Evolutionary conservation across 1,284 basidiomycete species (phyloP).

Genomic region (Moesziomyces parantarcticus): DNA sequence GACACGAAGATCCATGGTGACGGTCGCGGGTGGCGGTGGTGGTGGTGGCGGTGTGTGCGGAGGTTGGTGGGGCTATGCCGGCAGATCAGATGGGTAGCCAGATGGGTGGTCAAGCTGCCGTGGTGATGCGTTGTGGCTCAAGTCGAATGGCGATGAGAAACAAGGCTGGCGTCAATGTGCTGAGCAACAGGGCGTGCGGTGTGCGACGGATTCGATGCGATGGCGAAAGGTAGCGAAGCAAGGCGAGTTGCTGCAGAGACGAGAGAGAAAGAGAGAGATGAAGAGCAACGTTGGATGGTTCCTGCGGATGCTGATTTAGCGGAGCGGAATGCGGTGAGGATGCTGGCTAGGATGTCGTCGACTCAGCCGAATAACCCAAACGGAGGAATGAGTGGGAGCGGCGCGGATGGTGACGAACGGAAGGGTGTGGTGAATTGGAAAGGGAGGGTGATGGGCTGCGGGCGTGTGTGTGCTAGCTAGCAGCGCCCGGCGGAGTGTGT

Average conservation of each 20-base stretch:
- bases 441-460: conserved; percentile 4
- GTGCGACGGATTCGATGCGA: conserved; percentile 6
- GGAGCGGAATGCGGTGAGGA: neutral
- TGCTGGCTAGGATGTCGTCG: neutral
- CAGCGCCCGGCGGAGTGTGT: neutral
- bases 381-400: neutral
- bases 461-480: conserved; percentile 1
- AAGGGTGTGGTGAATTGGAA: neutral
- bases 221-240: conserved; percentile 3
- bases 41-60: conserved; percentile 8
- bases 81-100: conserved; percentile 1
- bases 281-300: neutral
- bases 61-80: neutral
- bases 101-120: conserved; percentile 1
- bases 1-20: conserved; percentile 85
- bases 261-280: neutral
- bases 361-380: neutral
- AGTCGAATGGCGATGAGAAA: conserved; percentile 18
- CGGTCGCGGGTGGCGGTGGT: conserved; percentile 7
- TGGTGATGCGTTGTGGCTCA: conserved; percentile 1
- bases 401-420: neutral
- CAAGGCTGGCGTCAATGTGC: conserved; percentile 10
- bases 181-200: neutral
- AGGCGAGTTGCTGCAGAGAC: neutral
- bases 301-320: neutral